A percentile compares a stretch with the other conserved stretches of the same genome.
phyloP scores from a whole-genome alignment of 148 eudicot species.

The Rhododendron vialii region DNA sequence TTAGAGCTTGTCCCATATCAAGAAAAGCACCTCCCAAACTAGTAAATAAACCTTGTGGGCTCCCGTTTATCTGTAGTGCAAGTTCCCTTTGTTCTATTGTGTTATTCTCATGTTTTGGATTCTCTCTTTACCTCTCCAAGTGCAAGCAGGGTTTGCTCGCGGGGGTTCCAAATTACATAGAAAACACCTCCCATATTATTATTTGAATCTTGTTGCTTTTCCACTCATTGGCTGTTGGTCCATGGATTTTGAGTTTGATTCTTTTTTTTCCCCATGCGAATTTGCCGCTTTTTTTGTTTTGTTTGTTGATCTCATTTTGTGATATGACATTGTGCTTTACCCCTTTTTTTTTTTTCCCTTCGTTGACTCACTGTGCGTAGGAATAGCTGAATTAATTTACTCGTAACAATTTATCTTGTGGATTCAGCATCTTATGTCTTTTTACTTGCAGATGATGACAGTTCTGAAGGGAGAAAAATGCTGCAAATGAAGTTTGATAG shows the following conservation, averaged over 20 bases:
- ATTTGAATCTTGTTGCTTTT: neutral
- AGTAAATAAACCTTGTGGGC: neutral
- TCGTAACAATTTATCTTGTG: neutral
- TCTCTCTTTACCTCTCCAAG: neutral
- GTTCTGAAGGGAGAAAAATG: conserved; percentile 49
- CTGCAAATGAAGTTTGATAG: conserved; percentile 46
- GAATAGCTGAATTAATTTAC: neutral
- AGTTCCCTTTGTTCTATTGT: neutral
- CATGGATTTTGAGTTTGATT: neutral
- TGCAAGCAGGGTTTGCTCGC: neutral
- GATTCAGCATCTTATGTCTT: neutral
- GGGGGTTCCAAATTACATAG: neutral
- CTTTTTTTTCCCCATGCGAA: neutral
- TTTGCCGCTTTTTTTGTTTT: neutral
- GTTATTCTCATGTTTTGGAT: neutral
- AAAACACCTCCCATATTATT: neutral
- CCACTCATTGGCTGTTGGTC: neutral
- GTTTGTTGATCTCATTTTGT: neutral
- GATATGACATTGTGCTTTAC: neutral
- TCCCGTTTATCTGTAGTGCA: neutral
- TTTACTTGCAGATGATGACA: conserved; percentile 38
- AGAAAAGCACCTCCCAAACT: neutral
- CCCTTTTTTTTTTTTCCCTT: neutral
- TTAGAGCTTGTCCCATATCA: neutral
- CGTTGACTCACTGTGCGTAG: neutral